A percentile compares a stretch with the other conserved stretches of the same genome.
Conservation (phyloP, 192 early-diverging fungal species). For the Funneliformis geosporum region DNA sequence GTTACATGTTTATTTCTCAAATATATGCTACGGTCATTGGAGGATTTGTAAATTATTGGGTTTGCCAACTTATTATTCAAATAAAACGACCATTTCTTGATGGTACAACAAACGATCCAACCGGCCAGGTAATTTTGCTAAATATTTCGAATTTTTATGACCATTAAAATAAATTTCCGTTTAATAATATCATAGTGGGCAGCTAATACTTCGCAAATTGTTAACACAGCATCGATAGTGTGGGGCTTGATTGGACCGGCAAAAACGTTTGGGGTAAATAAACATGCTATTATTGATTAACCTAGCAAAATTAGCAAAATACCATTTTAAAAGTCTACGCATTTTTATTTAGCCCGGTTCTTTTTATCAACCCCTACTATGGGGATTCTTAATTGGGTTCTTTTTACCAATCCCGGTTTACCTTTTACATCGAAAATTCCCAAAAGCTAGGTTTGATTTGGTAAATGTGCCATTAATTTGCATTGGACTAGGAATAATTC, state of each 20-base stretch:
- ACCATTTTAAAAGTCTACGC: no score
- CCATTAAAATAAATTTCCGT: no score
- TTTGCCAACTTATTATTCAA: constrained; percentile 30
- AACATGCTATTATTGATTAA: no score
- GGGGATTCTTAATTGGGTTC: constrained; percentile 47
- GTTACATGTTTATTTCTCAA: constrained; percentile 64
- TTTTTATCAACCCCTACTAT: constrained; percentile 42
- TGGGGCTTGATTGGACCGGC: no score
- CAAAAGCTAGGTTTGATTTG: constrained; percentile 42
- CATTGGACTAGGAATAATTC: background rate
- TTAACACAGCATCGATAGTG: no score
- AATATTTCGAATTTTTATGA: no score
- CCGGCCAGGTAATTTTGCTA: constrained; percentile 11
- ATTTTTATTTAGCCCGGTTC: constrained; percentile 14
- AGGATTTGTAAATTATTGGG: constrained; percentile 41
- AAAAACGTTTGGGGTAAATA: no score
- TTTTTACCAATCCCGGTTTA: constrained; percentile 39
- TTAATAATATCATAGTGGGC: no score
- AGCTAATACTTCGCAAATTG: no score
- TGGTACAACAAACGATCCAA: constrained; percentile 10
- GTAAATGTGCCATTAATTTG: constrained; percentile 24
- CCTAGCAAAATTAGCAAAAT: no score
- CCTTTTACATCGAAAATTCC: constrained; percentile 44
- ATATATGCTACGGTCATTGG: constrained; percentile 53
- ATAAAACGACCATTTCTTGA: constrained; percentile 14